These are phyloP conservation scores for Bonia amplexicaulis DNA, from an alignment of 176 grass and related monocot genomes.

Conservation along the genomic window DNA sequence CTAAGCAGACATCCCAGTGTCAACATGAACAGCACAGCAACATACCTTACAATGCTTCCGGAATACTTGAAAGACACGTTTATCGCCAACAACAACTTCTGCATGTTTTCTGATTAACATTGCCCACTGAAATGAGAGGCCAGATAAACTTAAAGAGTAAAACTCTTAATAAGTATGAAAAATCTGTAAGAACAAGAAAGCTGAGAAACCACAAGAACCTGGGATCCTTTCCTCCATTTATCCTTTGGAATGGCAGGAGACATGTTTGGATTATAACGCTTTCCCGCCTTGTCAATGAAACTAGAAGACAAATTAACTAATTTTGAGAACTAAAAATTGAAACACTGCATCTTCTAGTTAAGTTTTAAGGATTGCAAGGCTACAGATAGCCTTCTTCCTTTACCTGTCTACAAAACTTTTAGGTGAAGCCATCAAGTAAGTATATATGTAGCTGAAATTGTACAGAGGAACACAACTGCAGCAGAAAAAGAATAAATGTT, in stretches of 20 bases:
- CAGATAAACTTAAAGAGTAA: slow-evolving; percentile 19
- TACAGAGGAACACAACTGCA: slow-evolving; percentile 93
- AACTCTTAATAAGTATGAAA: neutral
- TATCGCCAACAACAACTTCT: slow-evolving; percentile 61
- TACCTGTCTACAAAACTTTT: slow-evolving; percentile 97
- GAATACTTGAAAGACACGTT: slow-evolving; percentile 69
- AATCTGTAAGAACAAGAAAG: slow-evolving; percentile 10
- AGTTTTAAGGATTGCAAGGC: slow-evolving; percentile 5
- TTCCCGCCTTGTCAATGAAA: slow-evolving; percentile 76
- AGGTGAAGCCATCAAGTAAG: slow-evolving; percentile 80
- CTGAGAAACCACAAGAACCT: slow-evolving; percentile 51
- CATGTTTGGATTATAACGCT: slow-evolving; percentile 85
- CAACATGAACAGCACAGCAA: neutral
- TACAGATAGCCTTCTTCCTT: neutral
- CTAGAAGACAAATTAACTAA: slow-evolving; percentile 36
- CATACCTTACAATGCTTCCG: slow-evolving; percentile 85
- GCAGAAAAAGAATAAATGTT: slow-evolving; percentile 23
- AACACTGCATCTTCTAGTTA: slow-evolving; percentile 7
- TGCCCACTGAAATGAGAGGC: slow-evolving; percentile 80
- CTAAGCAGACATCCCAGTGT: neutral
- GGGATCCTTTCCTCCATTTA: slow-evolving; percentile 98
- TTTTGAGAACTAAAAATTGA: slow-evolving; percentile 15
- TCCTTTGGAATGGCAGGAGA: slow-evolving; percentile 65
- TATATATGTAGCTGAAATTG: slow-evolving; percentile 96
- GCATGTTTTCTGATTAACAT: slow-evolving; percentile 74